Base-by-base conservation (phyloP, 2,329 filamentous ascomycete species). In the Aspergillus neotritici region DNA sequence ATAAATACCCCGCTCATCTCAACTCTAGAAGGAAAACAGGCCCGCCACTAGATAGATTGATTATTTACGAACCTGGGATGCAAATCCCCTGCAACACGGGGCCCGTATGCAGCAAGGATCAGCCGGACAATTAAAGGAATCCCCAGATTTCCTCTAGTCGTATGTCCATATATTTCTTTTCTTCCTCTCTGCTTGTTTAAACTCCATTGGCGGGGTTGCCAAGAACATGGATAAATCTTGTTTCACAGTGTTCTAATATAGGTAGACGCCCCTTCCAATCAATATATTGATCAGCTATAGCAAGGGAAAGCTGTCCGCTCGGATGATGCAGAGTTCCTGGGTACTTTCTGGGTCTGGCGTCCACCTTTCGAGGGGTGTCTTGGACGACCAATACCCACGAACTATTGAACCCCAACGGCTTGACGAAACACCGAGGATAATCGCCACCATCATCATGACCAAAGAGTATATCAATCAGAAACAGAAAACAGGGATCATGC, bases 71-170 rank as follows among this genome's bases (percentile, higher is more conserved):
- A 16, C 32, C 38, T 35, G 8, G 33, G 30, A 17, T 28, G 15
- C 33, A 35, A 39, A 28, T 42, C 47, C 41, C 47, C 44, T 50
- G 40, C 46, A 51, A 52, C 58, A 58, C 59, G 45, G 56, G 54
- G 7, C 51, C 45, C 44, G 34, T 36, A 28, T 35, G 47, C 54
- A 34, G 60, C 53, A 63, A 62, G 61, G 60, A 53, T 40, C 38
- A 32, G 21, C 36, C 46, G 50, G 47, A 48, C 34, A 47, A 49
- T 49, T 47, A 37, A 46, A 47, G 44, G 41, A 44, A 51, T 50
- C 35, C 45, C 37, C 41, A 48, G 41, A 46, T 41, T 52, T 36
- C 40, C 43, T 38, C 44, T 35, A 39, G 46, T 37, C 5, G 21
- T 25, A 25, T 9, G 7, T 25, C 21, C 7, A 8, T 8, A 25